Evolutionary conservation across 352 stramenopile species (phyloP), one percentile per base, ranked within the genome.

Genomic region (Phytophthora agathidicida): DNA sequence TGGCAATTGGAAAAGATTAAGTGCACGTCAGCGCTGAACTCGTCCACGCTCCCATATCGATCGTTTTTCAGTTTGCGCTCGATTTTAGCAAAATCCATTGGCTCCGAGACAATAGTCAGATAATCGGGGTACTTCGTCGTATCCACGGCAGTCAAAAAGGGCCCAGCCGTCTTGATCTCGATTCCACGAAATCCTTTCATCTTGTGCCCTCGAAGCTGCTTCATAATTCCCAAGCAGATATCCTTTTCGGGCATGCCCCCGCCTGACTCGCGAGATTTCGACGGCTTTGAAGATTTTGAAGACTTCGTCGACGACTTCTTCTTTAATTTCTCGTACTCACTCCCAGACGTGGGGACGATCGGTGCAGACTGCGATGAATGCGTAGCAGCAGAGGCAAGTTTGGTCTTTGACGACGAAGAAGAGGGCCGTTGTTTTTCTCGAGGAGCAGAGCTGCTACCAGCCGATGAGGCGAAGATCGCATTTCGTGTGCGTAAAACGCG

Each of bases 1-100:
- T 92, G 77, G 32, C 86, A 95, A 50, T 95, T 95, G 23, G 84
- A 91, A 64, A 95, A 94, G 14, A 95, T 94, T 60, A 95, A 65
- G 41, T 94, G 84, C 6, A 95, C 83, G 41, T 95, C 86, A 7
- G 86, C 86, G 38, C 80, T 88, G 54, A 95, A 95, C 45, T 93
- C 84, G 36, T 87, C 83, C 24, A 89, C 61, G 24, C 81, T 88
- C 26, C 62, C 65, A 42, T 95, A 95, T 0, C 86, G 83, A 60
- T 93, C 83, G 11, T 76, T 82, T 55, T 93, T 93, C n/a, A 95
- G 63, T 42, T 95, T 95, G 11, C 80, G 78, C 56, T 95, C 86
- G 37, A 95, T 95, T 60, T 92, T 95, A 1, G 83, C 77, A 45
- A 95, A 93, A 70, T 95, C 83, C 86, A 93, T 95, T 1, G 86